Evolutionary conservation across 495 filamentous ascomycete species (phyloP), one percentile per base, ranked within the genome.

Genomic region (Penicillium maclennaniae): DNA sequence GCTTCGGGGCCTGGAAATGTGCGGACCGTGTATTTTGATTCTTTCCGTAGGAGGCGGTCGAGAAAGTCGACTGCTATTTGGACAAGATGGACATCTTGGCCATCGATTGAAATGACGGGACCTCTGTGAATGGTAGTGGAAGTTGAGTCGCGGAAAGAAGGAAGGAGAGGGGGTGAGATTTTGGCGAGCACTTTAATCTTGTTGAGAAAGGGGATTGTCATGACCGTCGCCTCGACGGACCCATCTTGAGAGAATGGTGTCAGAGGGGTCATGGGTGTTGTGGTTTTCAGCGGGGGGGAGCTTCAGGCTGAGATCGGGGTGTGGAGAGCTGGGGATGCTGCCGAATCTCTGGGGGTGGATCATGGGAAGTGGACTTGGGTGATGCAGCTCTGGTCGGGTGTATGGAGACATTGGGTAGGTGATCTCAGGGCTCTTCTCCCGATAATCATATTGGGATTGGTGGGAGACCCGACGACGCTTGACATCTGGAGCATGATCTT

Each of bases 41-140:
- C 79, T 42, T 75, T 79, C 20, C 63, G 67, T 21, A 95, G 63
- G 19, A 78, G 77, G 8, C 77, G 75, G 39, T 83, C 79, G 4
- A 96, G 79, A 55, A 85, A 84, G 17, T 73, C 66, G 1, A 82
- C 75, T 7, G 90, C 76, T 6, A 72, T 65, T 40, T 74, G 72
- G 10, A 87, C 71, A 12, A 85, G 60, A 1, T 65, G 56, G 3
- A 67, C 60, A 45, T 87, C 79, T 20, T 86, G 71, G 14, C 91
- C 90, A 63, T 98, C 93, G 20, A 98, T 68, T 0, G 89, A 85
- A 43, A 97, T 84, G 23, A 97, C 79, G 1, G 88, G 80, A 0
- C 95, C 91, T 38, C 92, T 80, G 23, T 23, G 5, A 5, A 23
- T 23, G 21, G 76, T 67, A 48, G 69, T 70, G 31, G 69, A 57